phyloP scores from a whole-genome alignment of 169 alveolate species.

The Hepatocystis sp. region DNA sequence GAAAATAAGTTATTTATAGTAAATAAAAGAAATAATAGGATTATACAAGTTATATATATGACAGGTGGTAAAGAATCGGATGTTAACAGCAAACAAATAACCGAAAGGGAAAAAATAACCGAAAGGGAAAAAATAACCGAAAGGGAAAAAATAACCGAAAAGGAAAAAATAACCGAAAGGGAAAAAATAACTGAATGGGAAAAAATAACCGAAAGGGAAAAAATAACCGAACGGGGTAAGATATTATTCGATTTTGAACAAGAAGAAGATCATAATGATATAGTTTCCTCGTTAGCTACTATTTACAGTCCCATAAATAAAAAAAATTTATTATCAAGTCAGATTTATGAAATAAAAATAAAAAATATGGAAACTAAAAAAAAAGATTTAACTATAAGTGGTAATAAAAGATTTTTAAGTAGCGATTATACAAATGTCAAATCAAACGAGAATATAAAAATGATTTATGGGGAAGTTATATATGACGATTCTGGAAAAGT shows the following conservation, averaged over 20 bases:
- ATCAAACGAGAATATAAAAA: neutral
- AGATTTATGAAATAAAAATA: conserved; percentile 20
- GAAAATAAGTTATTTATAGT: conserved; percentile 38
- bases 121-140: too few relatives aligned
- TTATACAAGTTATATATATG: conserved; percentile 27
- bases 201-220: neutral
- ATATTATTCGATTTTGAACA: conserved; percentile 31
- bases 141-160: too few relatives aligned
- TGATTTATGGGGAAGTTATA: conserved; percentile 17
- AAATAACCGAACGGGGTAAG: neutral
- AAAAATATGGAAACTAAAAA: conserved; percentile 17
- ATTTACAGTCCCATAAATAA: conserved; percentile 11
- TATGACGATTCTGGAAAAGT: conserved; percentile 29
- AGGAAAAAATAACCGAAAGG: too few relatives aligned
- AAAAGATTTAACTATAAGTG: neutral
- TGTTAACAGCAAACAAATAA: too few relatives aligned
- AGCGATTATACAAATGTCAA: too few relatives aligned
- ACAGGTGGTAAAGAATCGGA: too few relatives aligned
- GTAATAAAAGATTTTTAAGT: neutral
- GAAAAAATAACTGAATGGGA: neutral
- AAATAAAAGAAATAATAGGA: conserved; percentile 21
- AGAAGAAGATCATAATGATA: conserved; percentile 54
- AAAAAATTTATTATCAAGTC: conserved; percentile 11
- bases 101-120: too few relatives aligned
- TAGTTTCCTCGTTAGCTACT: conserved; percentile 17